Percentiles rank a stretch among this genome's conserved stretches.
These are phyloP conservation scores for Chlamydomonas applanata DNA, from an alignment of 139 green algal species.

Conservation along the genomic window DNA sequence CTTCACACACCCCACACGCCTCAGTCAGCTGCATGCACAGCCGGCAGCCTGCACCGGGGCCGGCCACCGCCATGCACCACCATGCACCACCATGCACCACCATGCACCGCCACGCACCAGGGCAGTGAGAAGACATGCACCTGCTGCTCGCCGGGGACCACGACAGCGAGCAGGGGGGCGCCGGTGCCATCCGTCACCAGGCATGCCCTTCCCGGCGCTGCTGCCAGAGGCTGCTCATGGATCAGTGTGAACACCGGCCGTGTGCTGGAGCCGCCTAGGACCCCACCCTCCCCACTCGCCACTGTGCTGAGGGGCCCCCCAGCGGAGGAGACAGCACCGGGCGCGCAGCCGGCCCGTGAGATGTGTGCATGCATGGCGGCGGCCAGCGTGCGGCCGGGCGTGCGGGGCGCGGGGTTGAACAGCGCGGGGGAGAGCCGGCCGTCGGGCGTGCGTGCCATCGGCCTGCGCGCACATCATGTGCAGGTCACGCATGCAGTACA, in stretches of 20 bases:
- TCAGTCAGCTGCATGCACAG: no score
- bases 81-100: no score
- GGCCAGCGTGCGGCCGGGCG: no score
- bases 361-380: no score
- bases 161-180: slow-evolving; percentile 43
- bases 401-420: slow-evolving; percentile 3
- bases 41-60: not conserved
- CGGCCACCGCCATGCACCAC: no score
- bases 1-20: no score
- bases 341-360: no score
- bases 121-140: slow-evolving; percentile 42
- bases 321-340: no score
- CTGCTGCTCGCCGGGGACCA: slow-evolving; percentile 19
- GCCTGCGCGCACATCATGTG: not conserved
- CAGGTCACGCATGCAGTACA: no score
- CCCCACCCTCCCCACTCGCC: no score
- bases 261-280: no score
- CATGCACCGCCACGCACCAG: slow-evolving; percentile 10
- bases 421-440: slow-evolving; percentile 9
- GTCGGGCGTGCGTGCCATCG: slow-evolving; percentile 1
- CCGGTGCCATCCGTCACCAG: slow-evolving; percentile 42
- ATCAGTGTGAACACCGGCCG: slow-evolving; percentile 28
- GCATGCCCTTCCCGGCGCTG: slow-evolving; percentile 15
- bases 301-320: no score
- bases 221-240: slow-evolving; percentile 9